These are phyloP conservation scores for Daldinia sp. DNA, from an alignment of 2,329 filamentous ascomycete genomes.

Conservation along the genomic window DNA sequence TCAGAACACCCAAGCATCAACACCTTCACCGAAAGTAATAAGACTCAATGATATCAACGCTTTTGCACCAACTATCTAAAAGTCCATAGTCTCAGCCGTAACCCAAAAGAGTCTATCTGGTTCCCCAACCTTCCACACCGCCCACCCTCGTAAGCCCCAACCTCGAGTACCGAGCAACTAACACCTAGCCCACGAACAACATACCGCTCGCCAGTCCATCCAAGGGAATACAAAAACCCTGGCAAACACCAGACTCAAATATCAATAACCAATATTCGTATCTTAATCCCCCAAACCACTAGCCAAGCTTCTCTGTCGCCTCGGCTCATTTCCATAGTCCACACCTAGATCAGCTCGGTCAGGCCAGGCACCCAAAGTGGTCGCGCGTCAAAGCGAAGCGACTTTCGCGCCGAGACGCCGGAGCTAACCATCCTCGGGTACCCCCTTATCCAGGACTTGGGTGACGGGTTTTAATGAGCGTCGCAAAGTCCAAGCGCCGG, in stretches of 20 bases:
- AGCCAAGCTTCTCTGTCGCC: not conserved
- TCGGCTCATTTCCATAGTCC: not conserved
- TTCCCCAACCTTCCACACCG: not conserved
- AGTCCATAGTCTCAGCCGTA: not conserved
- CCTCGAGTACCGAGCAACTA: too few species aligned
- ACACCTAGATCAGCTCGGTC: too few species aligned
- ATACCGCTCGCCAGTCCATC: not conserved
- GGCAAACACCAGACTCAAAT: not conserved
- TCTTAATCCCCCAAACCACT: not conserved
- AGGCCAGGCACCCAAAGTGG: not conserved
- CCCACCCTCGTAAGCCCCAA: not conserved
- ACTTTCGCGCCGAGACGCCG: not conserved
- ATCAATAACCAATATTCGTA: not conserved
- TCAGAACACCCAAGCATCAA: too few species aligned
- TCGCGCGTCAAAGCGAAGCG: constrained; percentile 4
- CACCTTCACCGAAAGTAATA: not conserved
- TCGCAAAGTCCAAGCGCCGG: not conserved
- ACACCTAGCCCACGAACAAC: too few species aligned
- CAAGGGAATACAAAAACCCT: not conserved
- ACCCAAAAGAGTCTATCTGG: not conserved
- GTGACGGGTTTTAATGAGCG: not conserved
- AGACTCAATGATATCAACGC: not conserved
- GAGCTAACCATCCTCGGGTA: constrained; percentile 4
- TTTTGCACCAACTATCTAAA: not conserved
- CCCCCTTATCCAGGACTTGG: not conserved